A percentile compares a stretch with the other conserved stretches of the same genome.
Conservation (phyloP, 2,329 filamentous ascomycete genomes). For the Calonectria ilicicola region DNA sequence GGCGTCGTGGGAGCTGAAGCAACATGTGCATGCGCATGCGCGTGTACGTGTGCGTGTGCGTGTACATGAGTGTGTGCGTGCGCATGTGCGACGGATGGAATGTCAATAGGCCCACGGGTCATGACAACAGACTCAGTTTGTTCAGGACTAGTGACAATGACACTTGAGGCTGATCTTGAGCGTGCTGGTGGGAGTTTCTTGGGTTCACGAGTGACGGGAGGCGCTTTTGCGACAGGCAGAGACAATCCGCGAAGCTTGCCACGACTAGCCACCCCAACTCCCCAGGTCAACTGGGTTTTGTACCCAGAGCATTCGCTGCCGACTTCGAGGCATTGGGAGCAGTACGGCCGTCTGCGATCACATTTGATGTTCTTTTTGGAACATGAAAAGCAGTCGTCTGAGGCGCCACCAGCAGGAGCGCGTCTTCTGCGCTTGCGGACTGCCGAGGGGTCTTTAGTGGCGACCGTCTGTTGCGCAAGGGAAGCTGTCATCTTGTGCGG, state of each 20-base stretch:
- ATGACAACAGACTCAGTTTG: constrained; percentile 49
- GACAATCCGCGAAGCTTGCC: constrained; percentile 94
- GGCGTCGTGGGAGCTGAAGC: constrained; percentile 60
- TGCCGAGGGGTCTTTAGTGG: constrained; percentile 64
- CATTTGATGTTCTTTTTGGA: constrained; percentile 86
- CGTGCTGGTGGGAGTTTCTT: constrained; percentile 61
- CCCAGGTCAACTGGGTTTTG: constrained; percentile 97
- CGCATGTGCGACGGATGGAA: constrained; percentile 45
- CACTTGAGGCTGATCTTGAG: constrained; percentile 59
- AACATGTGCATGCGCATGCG: constrained; percentile 35
- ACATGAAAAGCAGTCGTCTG: constrained; percentile 96
- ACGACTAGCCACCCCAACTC: constrained; percentile 92
- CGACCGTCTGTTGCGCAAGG: constrained; percentile 55
- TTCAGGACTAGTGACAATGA: constrained; percentile 43
- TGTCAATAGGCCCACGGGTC: constrained; percentile 50
- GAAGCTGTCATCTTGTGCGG: constrained; percentile 61
- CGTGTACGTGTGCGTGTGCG: not conserved
- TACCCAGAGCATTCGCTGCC: constrained; percentile 96
- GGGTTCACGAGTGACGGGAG: constrained; percentile 62
- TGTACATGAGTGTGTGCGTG: not conserved
- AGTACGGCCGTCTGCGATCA: constrained; percentile 93
- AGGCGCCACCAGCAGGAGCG: constrained; percentile 87
- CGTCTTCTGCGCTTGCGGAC: constrained; percentile 84
- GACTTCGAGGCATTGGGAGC: constrained; percentile 91
- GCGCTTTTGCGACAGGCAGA: constrained; percentile 73